Percentiles rank a stretch among this genome's conserved stretches.
Evolutionary conservation across 192 early-diverging fungal genomes (phyloP).

Genomic region (Podila minutissima): DNA sequence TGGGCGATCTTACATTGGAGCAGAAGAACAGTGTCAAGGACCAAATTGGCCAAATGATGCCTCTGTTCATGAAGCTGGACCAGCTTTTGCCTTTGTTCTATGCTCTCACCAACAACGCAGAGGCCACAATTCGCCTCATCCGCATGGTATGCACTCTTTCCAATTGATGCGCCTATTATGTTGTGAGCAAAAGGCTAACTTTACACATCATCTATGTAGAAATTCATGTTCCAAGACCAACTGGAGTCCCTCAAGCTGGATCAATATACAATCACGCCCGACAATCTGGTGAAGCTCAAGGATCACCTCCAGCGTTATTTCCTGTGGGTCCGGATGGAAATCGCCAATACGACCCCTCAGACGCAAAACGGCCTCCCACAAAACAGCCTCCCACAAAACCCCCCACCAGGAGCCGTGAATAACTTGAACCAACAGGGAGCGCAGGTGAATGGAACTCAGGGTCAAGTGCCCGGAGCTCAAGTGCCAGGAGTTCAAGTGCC

Average conservation of each 20-base stretch:
- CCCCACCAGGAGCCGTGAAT: neutral
- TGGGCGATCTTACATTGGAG: constrained; percentile 49
- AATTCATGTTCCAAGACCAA: constrained; percentile 65
- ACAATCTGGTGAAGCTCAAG: constrained; percentile 55
- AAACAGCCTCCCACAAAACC: neutral
- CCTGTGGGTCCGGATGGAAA: constrained; percentile 54
- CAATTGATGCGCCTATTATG: neutral
- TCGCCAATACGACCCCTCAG: neutral
- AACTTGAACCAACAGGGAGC: neutral
- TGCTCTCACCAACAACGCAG: constrained; percentile 55
- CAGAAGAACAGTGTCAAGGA: constrained; percentile 57
- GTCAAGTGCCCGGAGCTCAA: too few species aligned
- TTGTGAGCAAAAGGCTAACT: neutral
- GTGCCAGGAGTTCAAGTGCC: too few species aligned
- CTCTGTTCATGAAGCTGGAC: constrained; percentile 58
- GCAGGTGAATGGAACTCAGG: neutral
- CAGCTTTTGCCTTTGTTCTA: constrained; percentile 59
- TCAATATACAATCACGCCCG: constrained; percentile 56
- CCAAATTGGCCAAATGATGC: constrained; percentile 46
- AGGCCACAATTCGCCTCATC: constrained; percentile 59
- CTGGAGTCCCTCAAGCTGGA: constrained; percentile 54
- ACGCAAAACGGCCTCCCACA: neutral
- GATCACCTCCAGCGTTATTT: constrained; percentile 61
- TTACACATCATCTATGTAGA: constrained; percentile 16
- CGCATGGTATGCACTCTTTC: constrained; percentile 40